A percentile compares a stretch with the other conserved stretches of the same genome.
These are phyloP conservation scores for Phytophthora idaei DNA, from an alignment of 352 stramenopile genomes.

Conservation along the genomic window DNA sequence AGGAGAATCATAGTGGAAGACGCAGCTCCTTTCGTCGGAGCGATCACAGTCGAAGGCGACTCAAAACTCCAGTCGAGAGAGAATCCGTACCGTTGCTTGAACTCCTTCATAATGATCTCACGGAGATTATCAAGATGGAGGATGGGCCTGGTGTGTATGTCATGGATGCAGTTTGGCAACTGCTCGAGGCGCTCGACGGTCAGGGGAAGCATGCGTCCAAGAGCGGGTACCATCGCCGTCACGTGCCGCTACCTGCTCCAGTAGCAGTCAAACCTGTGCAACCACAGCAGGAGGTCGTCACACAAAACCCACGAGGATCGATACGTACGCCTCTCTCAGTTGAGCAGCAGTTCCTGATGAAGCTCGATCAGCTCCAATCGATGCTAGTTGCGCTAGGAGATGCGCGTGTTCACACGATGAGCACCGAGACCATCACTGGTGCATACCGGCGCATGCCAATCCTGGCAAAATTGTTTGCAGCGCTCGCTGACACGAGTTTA, in stretches of 20 bases:
- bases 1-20: conserved; percentile 3
- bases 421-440: conserved; percentile 54
- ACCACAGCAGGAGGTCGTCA: conserved; percentile 5
- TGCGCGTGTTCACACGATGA: conserved; percentile 55
- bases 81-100: conserved; percentile 39
- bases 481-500: conserved; percentile 42
- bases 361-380: conserved; percentile 69
- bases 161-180: conserved; percentile 53
- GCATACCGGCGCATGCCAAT: conserved; percentile 53
- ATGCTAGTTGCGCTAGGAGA: conserved; percentile 44
- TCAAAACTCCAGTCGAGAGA: conserved; percentile 18
- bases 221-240: conserved; percentile 37
- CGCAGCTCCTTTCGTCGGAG: conserved; percentile 17
- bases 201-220: conserved; percentile 32
- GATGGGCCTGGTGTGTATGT: conserved; percentile 24
- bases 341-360: conserved; percentile 70
- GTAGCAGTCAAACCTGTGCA: neutral
- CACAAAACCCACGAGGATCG: conserved; percentile 16
- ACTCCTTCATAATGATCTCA: conserved; percentile 51
- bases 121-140: conserved; percentile 64
- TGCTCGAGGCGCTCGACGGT: conserved; percentile 61
- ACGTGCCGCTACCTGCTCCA: conserved; percentile 5
- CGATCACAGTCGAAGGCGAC: conserved; percentile 18
- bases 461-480: conserved; percentile 52
- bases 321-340: conserved; percentile 40